Conservation (phyloP, 2,329 filamentous ascomycete species). For the Elsinoe perseae region DNA sequence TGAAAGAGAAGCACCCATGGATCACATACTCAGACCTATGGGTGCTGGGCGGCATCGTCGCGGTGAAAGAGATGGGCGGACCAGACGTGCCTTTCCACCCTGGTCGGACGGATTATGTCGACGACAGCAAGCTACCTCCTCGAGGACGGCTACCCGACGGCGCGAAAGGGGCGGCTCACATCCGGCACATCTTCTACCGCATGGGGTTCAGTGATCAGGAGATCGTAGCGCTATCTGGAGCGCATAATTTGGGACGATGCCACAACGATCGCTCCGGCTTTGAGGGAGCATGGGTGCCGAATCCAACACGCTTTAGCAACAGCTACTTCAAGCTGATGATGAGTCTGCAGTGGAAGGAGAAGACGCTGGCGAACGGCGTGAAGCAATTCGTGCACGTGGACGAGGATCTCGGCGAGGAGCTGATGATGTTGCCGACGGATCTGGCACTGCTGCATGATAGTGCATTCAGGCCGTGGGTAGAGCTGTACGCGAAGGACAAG, state of each 20-base stretch:
- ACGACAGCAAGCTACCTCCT: conserved; percentile 52
- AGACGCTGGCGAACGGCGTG: conserved; percentile 45
- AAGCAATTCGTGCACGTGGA: conserved; percentile 54
- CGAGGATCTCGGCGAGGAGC: conserved; percentile 47
- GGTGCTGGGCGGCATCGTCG: conserved; percentile 54
- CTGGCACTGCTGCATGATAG: conserved; percentile 50
- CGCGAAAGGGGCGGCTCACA: conserved; percentile 47
- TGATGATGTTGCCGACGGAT: conserved; percentile 62
- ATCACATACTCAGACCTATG: conserved; percentile 60
- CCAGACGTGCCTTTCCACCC: conserved; percentile 50
- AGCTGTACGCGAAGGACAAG: conserved; percentile 53
- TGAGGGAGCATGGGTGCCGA: conserved; percentile 46
- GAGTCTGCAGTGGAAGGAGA: conserved; percentile 48
- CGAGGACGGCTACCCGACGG: conserved; percentile 51
- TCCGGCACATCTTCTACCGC: conserved; percentile 50
- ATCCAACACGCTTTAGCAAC: conserved; percentile 51
- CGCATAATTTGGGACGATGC: conserved; percentile 50
- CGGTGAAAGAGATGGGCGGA: conserved; percentile 54
- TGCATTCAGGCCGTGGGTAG: conserved; percentile 49
- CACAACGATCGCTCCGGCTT: conserved; percentile 51
- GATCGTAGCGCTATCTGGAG: conserved; percentile 50
- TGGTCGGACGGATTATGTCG: conserved; percentile 55
- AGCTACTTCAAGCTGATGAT: conserved; percentile 50
- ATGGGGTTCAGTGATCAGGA: conserved; percentile 56
- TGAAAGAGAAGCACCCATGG: conserved; percentile 53